These are phyloP conservation scores for Aphanomyces cochlioides DNA, from an alignment of 352 stramenopile genomes.

Conservation along the genomic window DNA sequence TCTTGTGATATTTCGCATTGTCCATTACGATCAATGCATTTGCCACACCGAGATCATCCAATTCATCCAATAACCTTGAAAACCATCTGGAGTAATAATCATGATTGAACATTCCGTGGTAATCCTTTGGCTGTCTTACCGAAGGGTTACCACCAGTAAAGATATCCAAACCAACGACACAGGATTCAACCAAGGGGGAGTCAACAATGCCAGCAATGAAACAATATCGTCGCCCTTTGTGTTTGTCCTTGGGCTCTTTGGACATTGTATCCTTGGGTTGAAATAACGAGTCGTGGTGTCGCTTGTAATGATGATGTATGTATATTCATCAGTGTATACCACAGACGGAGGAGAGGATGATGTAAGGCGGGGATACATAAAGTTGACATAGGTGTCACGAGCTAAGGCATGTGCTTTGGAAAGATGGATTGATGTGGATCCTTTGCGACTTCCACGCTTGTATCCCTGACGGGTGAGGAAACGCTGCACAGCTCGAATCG, in stretches of 20 bases:
- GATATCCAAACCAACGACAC: constrained; percentile 21
- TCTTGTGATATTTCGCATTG: constrained; percentile 33
- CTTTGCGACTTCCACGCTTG: constrained; percentile 9
- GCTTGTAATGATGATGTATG: constrained; percentile 5
- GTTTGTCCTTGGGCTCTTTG: not conserved
- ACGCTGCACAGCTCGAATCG: constrained; percentile 1
- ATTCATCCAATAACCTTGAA: constrained; percentile 9
- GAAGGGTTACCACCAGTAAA: constrained; percentile 32
- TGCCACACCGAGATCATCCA: not conserved
- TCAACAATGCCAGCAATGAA: constrained; percentile 24
- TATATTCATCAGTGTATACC: not conserved
- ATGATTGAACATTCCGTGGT: constrained; percentile 35
- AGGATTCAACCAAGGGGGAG: not conserved
- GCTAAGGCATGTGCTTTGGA: not conserved
- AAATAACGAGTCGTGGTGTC: not conserved
- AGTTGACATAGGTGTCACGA: not conserved
- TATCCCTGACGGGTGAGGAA: constrained; percentile 5
- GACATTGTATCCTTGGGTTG: not conserved
- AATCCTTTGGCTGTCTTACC: constrained; percentile 30
- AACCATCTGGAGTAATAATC: constrained; percentile 32
- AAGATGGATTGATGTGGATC: not conserved
- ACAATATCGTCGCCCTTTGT: not conserved
- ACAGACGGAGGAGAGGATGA: not conserved
- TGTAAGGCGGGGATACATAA: not conserved
- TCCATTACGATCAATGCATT: constrained; percentile 32